Percentiles rank a stretch among this genome's conserved stretches.
These are phyloP conservation scores for Calonectria pseudoreteaudii DNA, from an alignment of 2,329 filamentous ascomycete species.

Conservation along the genomic window DNA sequence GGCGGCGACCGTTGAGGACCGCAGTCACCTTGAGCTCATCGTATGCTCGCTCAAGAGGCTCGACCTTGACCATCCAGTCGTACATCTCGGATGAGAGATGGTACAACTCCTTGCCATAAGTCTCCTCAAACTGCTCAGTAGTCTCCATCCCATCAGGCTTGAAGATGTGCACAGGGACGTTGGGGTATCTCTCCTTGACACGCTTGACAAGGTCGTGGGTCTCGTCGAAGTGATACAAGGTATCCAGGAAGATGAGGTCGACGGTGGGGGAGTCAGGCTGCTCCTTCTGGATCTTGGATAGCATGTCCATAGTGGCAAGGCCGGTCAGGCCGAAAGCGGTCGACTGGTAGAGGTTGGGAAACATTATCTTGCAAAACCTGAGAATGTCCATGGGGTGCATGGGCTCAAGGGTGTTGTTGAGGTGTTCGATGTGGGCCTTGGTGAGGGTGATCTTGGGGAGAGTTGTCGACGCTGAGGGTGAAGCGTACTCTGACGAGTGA, in stretches of 20 bases:
- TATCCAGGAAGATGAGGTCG: conserved; percentile 85
- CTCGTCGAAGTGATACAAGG: conserved; percentile 84
- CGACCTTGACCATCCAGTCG: conserved; percentile 97
- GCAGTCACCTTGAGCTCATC: conserved; percentile 87
- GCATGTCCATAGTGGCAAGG: conserved; percentile 86
- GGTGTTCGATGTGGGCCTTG: conserved; percentile 86
- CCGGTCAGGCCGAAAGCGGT: conserved; percentile 87
- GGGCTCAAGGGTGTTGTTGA: conserved; percentile 89
- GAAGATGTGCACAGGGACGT: conserved; percentile 87
- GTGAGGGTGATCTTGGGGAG: conserved; percentile 88
- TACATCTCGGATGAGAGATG: conserved; percentile 89
- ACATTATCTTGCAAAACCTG: conserved; percentile 89
- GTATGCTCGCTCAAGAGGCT: conserved; percentile 94
- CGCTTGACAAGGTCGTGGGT: conserved; percentile 80
- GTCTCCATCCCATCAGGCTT: conserved; percentile 83
- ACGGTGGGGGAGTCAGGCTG: conserved; percentile 69
- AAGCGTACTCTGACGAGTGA: conserved; percentile 53
- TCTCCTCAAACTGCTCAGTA: conserved; percentile 80
- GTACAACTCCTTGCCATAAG: conserved; percentile 87
- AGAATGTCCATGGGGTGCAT: conserved; percentile 93
- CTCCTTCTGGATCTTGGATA: conserved; percentile 77
- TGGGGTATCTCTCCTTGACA: conserved; percentile 80
- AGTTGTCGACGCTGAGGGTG: conserved; percentile 47
- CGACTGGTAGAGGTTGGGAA: conserved; percentile 90
- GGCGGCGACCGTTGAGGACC: conserved; percentile 90